Evolutionary conservation across 352 stramenopile species (phyloP), one percentile per base, ranked within the genome.

Genomic region (Phytophthora gonapodyides): DNA sequence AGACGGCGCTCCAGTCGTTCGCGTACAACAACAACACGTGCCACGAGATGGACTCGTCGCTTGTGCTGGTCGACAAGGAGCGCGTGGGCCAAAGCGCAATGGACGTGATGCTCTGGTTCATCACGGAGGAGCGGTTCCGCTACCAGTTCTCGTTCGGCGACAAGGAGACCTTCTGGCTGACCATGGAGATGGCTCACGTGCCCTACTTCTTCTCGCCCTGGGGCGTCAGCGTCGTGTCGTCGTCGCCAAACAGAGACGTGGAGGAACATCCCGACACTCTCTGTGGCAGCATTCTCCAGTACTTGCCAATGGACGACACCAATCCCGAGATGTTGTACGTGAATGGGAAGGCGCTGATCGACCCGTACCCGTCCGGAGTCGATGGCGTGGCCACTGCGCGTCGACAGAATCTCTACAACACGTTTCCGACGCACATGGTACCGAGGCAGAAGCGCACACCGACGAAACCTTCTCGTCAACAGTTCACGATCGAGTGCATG

Each of bases 21-120:
- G 79, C 73, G 7, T 91, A 77, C 50, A 61, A 62, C 7, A 75
- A 56, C n/a, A 59, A 77, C 35, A 77, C 75, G 24, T 84, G 71
- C 43, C 82, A 89, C 53, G 79, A 89, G 16, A 73, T 79, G 69
- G 73, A 89, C 56, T 87, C 61, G 47, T 69, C 61, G 5, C 55
- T 69, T 5, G 61, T 69, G 21, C 31, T 69, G 21, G 40, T 69
- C 11, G 57, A 82, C 37, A 82, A 82, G 54, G 37, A 64, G 10
- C 61, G 61, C 12, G 53, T 69, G 9, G 66, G 70, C 0, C 69
- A 76, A 48, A 36, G 42, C 10, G 66, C 62, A 11, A 66, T 73
- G 48, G 66, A 78, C 7, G 55, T 78, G 8, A 62, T 78, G 36
- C 55, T 71, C 13, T 73, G 55, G 47, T 64, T 82, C 43, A 65